phyloP scores from a whole-genome alignment of 1,139 yeast genomes.

The Yamadazyma aaseri region DNA sequence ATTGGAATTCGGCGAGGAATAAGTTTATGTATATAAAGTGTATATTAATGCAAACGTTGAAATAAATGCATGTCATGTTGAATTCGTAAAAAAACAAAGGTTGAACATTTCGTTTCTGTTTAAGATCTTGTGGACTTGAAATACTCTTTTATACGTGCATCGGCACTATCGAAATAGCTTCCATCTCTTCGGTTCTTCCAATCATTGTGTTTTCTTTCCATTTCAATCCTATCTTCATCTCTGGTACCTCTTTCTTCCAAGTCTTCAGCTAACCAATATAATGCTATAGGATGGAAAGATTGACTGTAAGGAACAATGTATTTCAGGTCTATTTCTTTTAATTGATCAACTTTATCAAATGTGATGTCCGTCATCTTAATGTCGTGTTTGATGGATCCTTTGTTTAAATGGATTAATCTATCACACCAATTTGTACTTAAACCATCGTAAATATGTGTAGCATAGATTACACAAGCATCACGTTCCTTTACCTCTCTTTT shows the following conservation, averaged over 20 bases:
- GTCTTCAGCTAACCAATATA: constrained; percentile 61
- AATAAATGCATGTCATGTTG: neutral
- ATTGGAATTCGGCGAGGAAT: constrained; percentile 8
- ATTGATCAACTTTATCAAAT: constrained; percentile 21
- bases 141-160: constrained; percentile 44
- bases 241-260: constrained; percentile 52
- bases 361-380: constrained; percentile 19
- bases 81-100: too few species aligned
- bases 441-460: constrained; percentile 97
- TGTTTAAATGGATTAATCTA: constrained; percentile 71
- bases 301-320: constrained; percentile 41
- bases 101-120: too few species aligned
- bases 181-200: constrained; percentile 42
- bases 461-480: constrained; percentile 75
- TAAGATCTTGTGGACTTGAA: constrained; percentile 47
- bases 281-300: constrained; percentile 69
- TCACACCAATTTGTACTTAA: constrained; percentile 83
- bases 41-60: constrained; percentile 1
- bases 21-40: too few species aligned
- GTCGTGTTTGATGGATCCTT: constrained; percentile 50
- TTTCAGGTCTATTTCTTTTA: constrained; percentile 16
- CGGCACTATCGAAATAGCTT: constrained; percentile 46
- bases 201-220: constrained; percentile 46
- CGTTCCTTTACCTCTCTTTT: constrained; percentile 66
- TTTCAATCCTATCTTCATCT: constrained; percentile 47